Evolutionary conservation across 108 stramenopile species (phyloP), one percentile per base, ranked within the genome.

Genomic region (Conticribra guillardii): DNA sequence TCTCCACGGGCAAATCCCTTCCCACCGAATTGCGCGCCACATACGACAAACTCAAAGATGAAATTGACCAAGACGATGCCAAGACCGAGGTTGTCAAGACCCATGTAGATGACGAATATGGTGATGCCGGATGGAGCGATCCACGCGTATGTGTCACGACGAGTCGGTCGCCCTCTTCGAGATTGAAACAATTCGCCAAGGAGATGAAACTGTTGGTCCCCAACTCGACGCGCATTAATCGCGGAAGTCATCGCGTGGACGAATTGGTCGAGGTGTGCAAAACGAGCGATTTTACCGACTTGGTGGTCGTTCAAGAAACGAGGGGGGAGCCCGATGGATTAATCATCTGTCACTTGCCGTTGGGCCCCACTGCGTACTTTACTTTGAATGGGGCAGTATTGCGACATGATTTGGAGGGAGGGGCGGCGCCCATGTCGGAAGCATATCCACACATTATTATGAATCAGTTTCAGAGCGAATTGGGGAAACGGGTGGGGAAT

Each of bases 281-380:
- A 52, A 70, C 84, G 52, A 81, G 88, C 23, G 97, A 98, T 69
- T 98, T 99, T 71, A 97, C 97, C 15, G 99, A 99, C 83, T 79
- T 99, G 34, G 87, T 99, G 7, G 71, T 99, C 30, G 88, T 97
- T 23, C 97, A 97, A 67, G 99, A 99, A 69, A 99, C 98, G 11
- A 84, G 99, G n/a, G 99, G 99, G 34, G 96, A 98, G 80, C 99
- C 99, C 18, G 99, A 99, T 74, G 97, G 98, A 1, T 79, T 99
- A 63, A 89, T 98, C 4, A 85, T 99, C 47, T 98, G 91, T 69
- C 99, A 99, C 79, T 85, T 99, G 61, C 99, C 99, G 24, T 77
- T 97, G 49, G 99, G 99, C 7, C 99, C 99, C 2, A 99, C 98
- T 4, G 97, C 97, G 21, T 98, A 93, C 65, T 99, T 99, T 69